Evolutionary conservation across 1,284 basidiomycete genomes (phyloP).

Genomic region (Marasmius sp.): DNA sequence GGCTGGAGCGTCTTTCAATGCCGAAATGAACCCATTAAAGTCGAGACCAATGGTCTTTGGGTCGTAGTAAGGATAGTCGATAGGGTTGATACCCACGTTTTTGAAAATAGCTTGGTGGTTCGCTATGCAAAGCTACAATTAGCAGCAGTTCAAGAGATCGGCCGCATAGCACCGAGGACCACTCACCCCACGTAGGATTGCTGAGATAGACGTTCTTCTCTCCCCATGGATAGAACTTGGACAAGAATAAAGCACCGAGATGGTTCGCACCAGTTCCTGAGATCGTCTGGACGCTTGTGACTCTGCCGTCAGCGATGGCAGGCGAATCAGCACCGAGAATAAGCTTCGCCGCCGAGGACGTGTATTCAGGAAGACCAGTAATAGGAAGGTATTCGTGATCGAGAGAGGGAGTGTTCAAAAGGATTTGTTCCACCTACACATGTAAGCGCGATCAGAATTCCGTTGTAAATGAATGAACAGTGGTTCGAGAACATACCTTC

Average conservation of each 20-base stretch:
- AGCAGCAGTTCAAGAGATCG: neutral
- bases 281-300: constrained; percentile 85
- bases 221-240: constrained; percentile 79
- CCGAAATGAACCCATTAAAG: constrained; percentile 69
- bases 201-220: constrained; percentile 77
- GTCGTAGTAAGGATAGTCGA: constrained; percentile 91
- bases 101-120: constrained; percentile 91
- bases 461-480: constrained; percentile 4
- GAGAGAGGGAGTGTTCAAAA: constrained; percentile 71
- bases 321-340: constrained; percentile 78
- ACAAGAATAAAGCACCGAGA: constrained; percentile 87
- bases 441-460: constrained; percentile 2
- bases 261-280: constrained; percentile 97
- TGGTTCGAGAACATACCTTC: constrained; percentile 53
- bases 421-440: constrained; percentile 67
- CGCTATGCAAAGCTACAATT: constrained; percentile 42
- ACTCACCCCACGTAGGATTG: constrained; percentile 91
- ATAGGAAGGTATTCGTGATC: constrained; percentile 97
- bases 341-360: constrained; percentile 75
- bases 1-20: constrained; percentile 65
- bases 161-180: constrained; percentile 12
- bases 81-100: constrained; percentile 78
- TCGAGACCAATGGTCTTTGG: constrained; percentile 88
- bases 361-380: constrained; percentile 84
- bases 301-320: constrained; percentile 71